A percentile compares a stretch with the other conserved stretches of the same genome.
phyloP scores from a whole-genome alignment of 352 stramenopile genomes.

The Phytophthora cryptogea region DNA sequence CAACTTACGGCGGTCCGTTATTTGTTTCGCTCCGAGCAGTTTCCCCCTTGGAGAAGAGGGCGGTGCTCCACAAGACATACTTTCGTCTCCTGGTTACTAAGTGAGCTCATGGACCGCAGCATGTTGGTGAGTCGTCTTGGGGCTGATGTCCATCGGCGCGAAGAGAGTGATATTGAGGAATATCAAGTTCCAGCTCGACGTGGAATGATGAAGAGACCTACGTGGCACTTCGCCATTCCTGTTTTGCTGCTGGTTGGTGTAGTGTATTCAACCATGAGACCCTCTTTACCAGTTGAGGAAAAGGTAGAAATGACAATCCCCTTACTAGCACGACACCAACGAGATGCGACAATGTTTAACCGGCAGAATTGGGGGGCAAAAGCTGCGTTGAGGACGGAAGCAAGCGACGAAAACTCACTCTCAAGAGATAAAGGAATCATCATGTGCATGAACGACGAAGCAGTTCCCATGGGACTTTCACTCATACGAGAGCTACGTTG shows the following conservation, averaged over 20 bases:
- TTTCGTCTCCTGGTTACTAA: neutral
- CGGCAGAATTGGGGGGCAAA: neutral
- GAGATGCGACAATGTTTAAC: neutral
- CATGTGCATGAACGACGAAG: conserved; percentile 16
- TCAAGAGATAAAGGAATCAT: conserved; percentile 8
- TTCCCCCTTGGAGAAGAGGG: no score
- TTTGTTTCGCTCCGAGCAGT: no score
- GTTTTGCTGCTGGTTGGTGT: conserved; percentile 2
- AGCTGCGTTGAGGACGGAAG: neutral
- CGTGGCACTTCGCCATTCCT: neutral
- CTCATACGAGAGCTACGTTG: conserved; percentile 8
- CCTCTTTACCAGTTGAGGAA: neutral
- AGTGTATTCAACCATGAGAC: neutral
- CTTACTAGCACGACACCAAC: neutral
- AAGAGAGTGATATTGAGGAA: neutral
- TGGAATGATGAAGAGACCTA: neutral
- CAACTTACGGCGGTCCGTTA: no score
- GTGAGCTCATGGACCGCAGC: conserved; percentile 2
- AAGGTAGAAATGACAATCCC: neutral
- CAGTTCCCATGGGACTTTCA: conserved; percentile 6
- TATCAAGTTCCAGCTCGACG: neutral
- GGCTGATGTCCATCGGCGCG: neutral
- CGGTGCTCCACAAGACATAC: no score
- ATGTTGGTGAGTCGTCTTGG: conserved; percentile 2
- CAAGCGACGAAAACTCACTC: neutral